phyloP scores from a whole-genome alignment of 768 basidiomycete species.

The Albatrellus ellisii region DNA sequence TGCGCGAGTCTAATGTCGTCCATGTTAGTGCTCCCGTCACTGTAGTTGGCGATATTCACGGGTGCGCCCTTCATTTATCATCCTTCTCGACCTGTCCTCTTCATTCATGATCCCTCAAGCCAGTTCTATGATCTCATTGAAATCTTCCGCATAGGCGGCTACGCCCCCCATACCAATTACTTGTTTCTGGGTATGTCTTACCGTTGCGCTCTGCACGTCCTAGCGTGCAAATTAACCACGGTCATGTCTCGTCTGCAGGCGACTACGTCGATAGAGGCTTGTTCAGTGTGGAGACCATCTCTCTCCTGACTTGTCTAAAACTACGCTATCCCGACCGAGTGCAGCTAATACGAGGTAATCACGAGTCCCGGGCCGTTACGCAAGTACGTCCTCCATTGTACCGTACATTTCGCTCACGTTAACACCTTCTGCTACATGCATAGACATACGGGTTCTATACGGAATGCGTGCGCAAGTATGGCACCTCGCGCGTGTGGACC shows the following conservation, averaged over 20 bases:
- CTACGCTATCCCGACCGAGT: slow-evolving; percentile 94
- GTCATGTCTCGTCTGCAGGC: slow-evolving; percentile 37
- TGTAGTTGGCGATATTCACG: slow-evolving; percentile 98
- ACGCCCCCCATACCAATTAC: slow-evolving; percentile 94
- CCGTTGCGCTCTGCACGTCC: neutral
- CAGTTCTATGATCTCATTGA: slow-evolving; percentile 99
- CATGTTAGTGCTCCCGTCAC: slow-evolving; percentile 95
- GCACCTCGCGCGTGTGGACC: slow-evolving; percentile 92
- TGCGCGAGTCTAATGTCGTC: slow-evolving; percentile 97
- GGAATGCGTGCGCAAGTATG: slow-evolving; percentile 96
- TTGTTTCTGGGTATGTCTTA: slow-evolving; percentile 77
- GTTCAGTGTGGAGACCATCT: slow-evolving; percentile 98
- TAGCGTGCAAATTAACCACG: neutral
- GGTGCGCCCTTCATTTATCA: slow-evolving; percentile 46
- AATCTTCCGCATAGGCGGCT: slow-evolving; percentile 97
- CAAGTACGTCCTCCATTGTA: slow-evolving; percentile 50
- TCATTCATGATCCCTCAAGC: slow-evolving; percentile 34
- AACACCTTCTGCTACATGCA: neutral
- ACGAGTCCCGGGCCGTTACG: slow-evolving; percentile 95
- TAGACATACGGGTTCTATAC: slow-evolving; percentile 99
- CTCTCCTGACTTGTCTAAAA: slow-evolving; percentile 91
- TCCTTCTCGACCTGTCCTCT: slow-evolving; percentile 18
- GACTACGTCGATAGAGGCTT: slow-evolving; percentile 98
- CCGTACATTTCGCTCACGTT: neutral
- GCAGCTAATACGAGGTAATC: slow-evolving; percentile 94